These are phyloP conservation scores for Populus davidiana DNA, from an alignment of 345 rosid genomes.

Conservation along the genomic window DNA sequence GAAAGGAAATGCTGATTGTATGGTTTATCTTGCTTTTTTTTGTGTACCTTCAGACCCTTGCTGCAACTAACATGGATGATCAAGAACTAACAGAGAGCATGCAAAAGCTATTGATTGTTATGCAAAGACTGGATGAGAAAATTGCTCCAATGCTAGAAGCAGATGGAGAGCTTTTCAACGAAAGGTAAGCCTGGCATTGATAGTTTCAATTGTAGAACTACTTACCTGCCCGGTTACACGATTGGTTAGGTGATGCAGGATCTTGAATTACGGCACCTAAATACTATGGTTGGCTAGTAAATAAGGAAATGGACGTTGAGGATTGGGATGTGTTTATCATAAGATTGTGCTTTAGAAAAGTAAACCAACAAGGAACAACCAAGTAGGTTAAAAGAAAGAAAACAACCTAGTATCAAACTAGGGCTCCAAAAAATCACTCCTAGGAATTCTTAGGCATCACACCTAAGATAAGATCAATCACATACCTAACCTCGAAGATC, in stretches of 20 bases:
- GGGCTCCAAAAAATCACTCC: too few relatives aligned
- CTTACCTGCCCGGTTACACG: not conserved
- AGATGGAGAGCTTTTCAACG: constrained; percentile 86
- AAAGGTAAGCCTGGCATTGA: constrained; percentile 45
- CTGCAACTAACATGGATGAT: constrained; percentile 86
- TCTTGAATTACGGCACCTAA: too few relatives aligned
- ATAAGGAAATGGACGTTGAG: too few relatives aligned
- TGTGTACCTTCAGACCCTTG: constrained; percentile 56
- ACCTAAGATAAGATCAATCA: too few relatives aligned
- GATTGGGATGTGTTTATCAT: too few relatives aligned
- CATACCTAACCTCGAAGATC: too few relatives aligned
- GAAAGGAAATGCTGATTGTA: not conserved
- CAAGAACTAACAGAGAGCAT: constrained; percentile 84
- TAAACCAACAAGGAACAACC: too few relatives aligned
- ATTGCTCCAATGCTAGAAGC: constrained; percentile 82
- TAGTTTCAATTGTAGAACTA: not conserved
- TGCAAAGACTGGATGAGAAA: constrained; percentile 89
- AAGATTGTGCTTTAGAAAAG: too few relatives aligned
- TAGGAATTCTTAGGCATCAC: too few relatives aligned
- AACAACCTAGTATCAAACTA: too few relatives aligned
- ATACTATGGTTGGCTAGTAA: too few relatives aligned
- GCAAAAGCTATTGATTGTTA: constrained; percentile 87
- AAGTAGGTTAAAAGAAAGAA: too few relatives aligned
- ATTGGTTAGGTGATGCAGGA: not conserved
- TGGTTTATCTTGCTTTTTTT: not conserved